Evolutionary conservation across 2,329 filamentous ascomycete species (phyloP), one percentile per base, ranked within the genome.

Genomic region (Aureobasidium vineae): DNA sequence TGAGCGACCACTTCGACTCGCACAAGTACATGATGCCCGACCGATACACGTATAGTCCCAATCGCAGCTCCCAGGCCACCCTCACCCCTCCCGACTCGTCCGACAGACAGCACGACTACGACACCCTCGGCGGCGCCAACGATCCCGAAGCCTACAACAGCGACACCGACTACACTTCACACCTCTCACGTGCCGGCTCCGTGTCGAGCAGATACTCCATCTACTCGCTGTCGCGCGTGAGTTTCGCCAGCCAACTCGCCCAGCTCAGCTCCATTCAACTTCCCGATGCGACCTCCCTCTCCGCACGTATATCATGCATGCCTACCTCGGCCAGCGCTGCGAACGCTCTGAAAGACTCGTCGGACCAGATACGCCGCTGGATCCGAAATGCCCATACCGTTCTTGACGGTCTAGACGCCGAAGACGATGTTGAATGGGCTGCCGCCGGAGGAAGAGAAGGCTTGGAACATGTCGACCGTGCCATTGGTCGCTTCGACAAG

Each of bases 401-500:
- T 38, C 87, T 99, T 63, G 86, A 86, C 65, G 93, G 93, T 5
- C 81, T 99, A 49, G 92, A 98, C 76, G 92, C 93, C 63, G 94
- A 98, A 69, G 95, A 98, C 76, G 95, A 99, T 75, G 92, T 98
- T 19, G 94, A 98, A 77, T 99, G 95, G 95, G 93, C 86, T 10
- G 86, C 95, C 2, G 94, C 93, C 1, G 95, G 92, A 63, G 95
- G 95, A 2, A 84, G 90, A 68, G 90, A 94, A 77, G 91, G 91
- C 2, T 81, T 94, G 41, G 88, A 88, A 60, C 85, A 86, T 65
- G 85, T 88, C 3, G 85, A 88, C 69, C 81, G 81, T 61, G 86
- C 94, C 26, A 94, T 98, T 68, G 81, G 84, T 43, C 88, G 90
- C 59, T 99, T 98, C 73, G 92, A 97, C 74, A 86, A 88, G 61